Evolutionary conservation across 495 filamentous ascomycete species (phyloP).

Genomic region (Penicillium malachiteum): DNA sequence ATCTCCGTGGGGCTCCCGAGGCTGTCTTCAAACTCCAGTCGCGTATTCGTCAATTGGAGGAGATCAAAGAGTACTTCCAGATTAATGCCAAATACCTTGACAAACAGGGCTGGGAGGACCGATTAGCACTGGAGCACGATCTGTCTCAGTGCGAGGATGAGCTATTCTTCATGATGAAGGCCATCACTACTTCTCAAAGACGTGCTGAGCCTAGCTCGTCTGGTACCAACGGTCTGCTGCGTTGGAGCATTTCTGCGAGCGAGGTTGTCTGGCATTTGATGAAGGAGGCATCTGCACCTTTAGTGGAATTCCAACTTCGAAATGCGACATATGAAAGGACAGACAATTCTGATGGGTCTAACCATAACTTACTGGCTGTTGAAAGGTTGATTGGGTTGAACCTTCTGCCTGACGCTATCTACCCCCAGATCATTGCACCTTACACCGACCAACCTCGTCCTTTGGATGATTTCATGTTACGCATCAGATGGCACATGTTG

Average conservation of each 20-base stretch:
- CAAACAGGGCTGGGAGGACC: slow-evolving; percentile 86
- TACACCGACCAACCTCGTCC: slow-evolving; percentile 67
- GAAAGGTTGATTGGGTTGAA: slow-evolving; percentile 83
- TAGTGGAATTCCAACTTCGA: slow-evolving; percentile 91
- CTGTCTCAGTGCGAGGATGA: slow-evolving; percentile 90
- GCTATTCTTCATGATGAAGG: slow-evolving; percentile 99
- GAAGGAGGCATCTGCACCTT: slow-evolving; percentile 75
- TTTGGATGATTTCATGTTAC: slow-evolving; percentile 72
- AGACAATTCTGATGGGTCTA: slow-evolving; percentile 95
- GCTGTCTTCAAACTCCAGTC: slow-evolving; percentile 90
- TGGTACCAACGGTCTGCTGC: slow-evolving; percentile 72
- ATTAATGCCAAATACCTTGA: slow-evolving; percentile 86
- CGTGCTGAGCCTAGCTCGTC: slow-evolving; percentile 66
- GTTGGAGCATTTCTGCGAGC: slow-evolving; percentile 84
- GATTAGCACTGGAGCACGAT: slow-evolving; percentile 81
- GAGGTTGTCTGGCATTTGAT: slow-evolving; percentile 98
- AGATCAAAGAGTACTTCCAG: slow-evolving; percentile 96
- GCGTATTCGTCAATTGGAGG: slow-evolving; percentile 88
- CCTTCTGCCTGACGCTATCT: slow-evolving; percentile 83
- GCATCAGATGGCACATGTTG: slow-evolving; percentile 94
- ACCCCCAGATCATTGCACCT: slow-evolving; percentile 91
- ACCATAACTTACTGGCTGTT: slow-evolving; percentile 86
- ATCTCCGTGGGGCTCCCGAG: slow-evolving; percentile 87
- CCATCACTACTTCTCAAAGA: slow-evolving; percentile 91
- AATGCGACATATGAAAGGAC: slow-evolving; percentile 89